A percentile compares a stretch with the other conserved stretches of the same genome.
Conservation (phyloP, 768 basidiomycete species). For the Gelatoporia subvermispora region DNA sequence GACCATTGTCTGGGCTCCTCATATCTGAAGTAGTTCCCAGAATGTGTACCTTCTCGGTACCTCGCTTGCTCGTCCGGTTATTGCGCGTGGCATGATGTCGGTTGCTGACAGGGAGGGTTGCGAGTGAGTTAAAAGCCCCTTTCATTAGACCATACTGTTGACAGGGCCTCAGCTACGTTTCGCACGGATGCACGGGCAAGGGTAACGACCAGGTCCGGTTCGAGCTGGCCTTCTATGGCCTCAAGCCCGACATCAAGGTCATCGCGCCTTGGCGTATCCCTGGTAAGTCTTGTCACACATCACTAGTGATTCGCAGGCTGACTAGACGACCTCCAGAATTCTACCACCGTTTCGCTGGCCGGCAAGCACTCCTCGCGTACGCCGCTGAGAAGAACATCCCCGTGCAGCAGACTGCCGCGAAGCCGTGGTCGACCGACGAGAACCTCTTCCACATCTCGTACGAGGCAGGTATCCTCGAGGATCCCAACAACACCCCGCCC, state of each 20-base stretch:
- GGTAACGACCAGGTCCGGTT: constrained; percentile 99
- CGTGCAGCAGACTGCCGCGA: constrained; percentile 90
- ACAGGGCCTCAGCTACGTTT: constrained; percentile 63
- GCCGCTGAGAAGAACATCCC: constrained; percentile 87
- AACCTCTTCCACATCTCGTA: constrained; percentile 99
- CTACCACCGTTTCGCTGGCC: constrained; percentile 96
- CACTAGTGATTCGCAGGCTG: background rate
- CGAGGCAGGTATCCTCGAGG: constrained; percentile 97
- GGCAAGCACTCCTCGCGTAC: constrained; percentile 87
- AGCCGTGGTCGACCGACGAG: constrained; percentile 99
- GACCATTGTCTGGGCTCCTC: background rate
- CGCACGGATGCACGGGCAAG: constrained; percentile 99
- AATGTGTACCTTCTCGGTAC: constrained; percentile 97
- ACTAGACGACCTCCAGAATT: constrained; percentile 72
- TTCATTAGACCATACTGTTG: background rate
- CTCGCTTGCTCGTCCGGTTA: constrained; percentile 96
- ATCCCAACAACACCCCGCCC: constrained; percentile 92
- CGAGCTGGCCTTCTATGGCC: constrained; percentile 97
- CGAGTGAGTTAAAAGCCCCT: constrained; percentile 60
- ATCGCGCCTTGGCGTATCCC: constrained; percentile 98
- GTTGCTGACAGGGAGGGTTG: constrained; percentile 87
- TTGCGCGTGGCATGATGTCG: constrained; percentile 98
- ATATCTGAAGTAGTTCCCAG: constrained; percentile 30
- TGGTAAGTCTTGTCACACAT: constrained; percentile 39
- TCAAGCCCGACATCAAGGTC: constrained; percentile 98